Conservation (phyloP, 2,329 filamentous ascomycete species). For the Aspergillus amoenus region DNA sequence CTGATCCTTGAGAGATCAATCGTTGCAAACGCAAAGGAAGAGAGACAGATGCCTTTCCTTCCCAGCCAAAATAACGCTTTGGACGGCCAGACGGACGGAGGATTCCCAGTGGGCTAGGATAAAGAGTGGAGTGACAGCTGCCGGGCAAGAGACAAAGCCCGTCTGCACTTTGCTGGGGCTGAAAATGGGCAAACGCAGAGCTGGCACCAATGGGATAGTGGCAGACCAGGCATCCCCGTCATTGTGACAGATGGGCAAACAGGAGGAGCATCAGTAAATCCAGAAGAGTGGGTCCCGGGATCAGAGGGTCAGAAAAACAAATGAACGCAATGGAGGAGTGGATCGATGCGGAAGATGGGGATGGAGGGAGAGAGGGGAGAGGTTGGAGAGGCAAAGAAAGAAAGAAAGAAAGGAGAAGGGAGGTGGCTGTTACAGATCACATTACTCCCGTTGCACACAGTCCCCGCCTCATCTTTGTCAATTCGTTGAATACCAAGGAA, state of each 20-base stretch:
- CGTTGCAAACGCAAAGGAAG: neutral
- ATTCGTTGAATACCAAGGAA: too few relatives aligned
- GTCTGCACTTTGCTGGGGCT: neutral
- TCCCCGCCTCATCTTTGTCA: too few relatives aligned
- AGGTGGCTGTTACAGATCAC: conserved; percentile 3
- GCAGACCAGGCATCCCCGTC: conserved; percentile 5
- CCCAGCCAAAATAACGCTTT: neutral
- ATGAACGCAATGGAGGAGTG: neutral
- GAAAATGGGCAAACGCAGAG: neutral
- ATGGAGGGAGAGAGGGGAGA: neutral
- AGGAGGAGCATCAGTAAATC: neutral
- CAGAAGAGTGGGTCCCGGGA: neutral
- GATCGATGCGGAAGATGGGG: neutral
- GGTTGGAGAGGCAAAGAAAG: neutral
- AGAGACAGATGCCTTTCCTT: neutral
- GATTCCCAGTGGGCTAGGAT: neutral
- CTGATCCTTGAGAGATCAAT: neutral
- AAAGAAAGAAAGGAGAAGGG: neutral
- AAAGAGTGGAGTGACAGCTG: conserved; percentile 3
- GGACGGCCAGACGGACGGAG: conserved; percentile 2
- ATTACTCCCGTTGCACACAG: neutral
- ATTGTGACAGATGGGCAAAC: conserved; percentile 22
- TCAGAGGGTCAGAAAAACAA: neutral
- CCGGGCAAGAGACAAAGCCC: neutral
- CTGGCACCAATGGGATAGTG: conserved; percentile 6